Conservation (phyloP, 768 basidiomycete species). For the Infundibulicybe gibba region DNA sequence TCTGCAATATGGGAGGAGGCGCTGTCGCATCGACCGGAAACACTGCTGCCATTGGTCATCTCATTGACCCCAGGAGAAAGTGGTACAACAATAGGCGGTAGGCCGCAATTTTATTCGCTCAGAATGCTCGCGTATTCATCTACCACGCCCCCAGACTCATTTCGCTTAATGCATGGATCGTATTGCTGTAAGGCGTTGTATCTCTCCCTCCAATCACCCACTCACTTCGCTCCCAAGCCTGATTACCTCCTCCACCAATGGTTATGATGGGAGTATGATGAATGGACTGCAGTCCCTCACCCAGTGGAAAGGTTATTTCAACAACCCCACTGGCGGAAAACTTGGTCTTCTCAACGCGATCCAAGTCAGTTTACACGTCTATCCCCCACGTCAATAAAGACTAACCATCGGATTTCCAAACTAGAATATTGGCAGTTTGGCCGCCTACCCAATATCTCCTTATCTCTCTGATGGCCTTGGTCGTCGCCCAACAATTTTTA, state of each 20-base stretch:
- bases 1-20: conserved; percentile 52
- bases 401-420: conserved; percentile 28
- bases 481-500: conserved; percentile 60
- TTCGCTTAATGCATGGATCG: too few relatives aligned
- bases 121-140: too few relatives aligned
- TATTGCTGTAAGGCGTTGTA: too few relatives aligned
- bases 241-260: conserved; percentile 70
- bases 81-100: conserved; percentile 80
- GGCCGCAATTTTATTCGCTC: conserved; percentile 9
- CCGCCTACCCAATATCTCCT: too few relatives aligned
- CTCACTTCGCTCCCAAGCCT: too few relatives aligned
- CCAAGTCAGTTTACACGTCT: conserved; percentile 41
- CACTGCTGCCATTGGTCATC: conserved; percentile 40
- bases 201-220: too few relatives aligned
- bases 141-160: conserved; percentile 51
- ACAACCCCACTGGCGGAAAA: too few relatives aligned
- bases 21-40: conserved; percentile 31
- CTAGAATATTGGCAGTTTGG: too few relatives aligned
- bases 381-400: not conserved
- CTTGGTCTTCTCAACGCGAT: too few relatives aligned
- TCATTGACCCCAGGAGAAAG: conserved; percentile 61
- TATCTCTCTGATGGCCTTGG: too few relatives aligned
- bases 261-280: conserved; percentile 79
- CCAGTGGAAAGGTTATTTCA: too few relatives aligned
- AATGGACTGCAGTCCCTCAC: too few relatives aligned